Base-by-base conservation (phyloP, 2,329 filamentous ascomycete species). In the Parastagonospora avenae region DNA sequence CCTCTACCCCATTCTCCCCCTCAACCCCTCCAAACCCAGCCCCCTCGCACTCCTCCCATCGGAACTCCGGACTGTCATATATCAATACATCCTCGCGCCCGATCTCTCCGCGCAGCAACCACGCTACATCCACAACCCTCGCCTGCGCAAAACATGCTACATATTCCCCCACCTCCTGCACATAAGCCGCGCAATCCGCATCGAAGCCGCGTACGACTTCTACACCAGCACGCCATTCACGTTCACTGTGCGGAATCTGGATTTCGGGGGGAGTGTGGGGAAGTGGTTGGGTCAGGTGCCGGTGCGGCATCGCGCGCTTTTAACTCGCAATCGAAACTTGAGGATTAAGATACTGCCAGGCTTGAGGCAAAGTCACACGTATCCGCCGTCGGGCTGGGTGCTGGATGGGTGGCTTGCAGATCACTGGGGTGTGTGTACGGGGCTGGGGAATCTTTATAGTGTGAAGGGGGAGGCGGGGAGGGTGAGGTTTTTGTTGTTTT, bases 181-280 rank as follows among this genome's bases (percentile, higher is more conserved):
- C 15, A 47, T 64, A 29, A 64, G 60, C 45, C 61, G 64, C 14
- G 55, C 57, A 8, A 57, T 70, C n/a, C 57, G 67, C 7, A 56
- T 61, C n/a, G 68, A 71, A 56, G 61, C 59, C 3, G 61, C 62
- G 16, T 67, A 68, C 32, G 49, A 51, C 12, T 69, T 64, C 52
- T 71, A 67, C 49, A 56, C 55, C 1, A 36, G 28, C 29, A 50
- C 56, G 2, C 28, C 38, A 12, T 69, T 71, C 41, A 48, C 38
- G 9, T 61, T 54, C 46, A 24, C 40, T 4, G 43, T 64, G 1
- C 40, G 48, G 19, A 58, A 61, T 30, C 52, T 67, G 8, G 42
- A 60, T n/a, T 70, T 65, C 52, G 10, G 15, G 0, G 36, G 31
- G 2, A 31, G 62, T 1, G 46, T 36, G 11, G 31, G 28, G n/a